Conservation (phyloP, 208 protist species). For the Acanthamoeba lenticulata region DNA sequence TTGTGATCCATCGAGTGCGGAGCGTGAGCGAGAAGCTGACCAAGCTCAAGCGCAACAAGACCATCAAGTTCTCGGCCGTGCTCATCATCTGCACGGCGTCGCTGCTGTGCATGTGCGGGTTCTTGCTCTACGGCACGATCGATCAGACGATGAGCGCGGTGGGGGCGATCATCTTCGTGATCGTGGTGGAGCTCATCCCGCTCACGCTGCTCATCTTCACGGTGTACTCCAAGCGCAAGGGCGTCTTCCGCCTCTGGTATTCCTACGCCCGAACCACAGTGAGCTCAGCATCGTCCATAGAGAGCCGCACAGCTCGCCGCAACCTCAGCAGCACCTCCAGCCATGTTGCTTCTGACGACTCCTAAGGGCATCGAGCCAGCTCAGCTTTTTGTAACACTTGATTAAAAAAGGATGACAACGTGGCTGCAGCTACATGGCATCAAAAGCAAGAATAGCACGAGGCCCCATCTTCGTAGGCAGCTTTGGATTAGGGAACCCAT, state of each 20-base stretch:
- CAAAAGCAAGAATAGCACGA: too few relatives aligned
- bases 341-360: too few relatives aligned
- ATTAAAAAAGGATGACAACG: too few relatives aligned
- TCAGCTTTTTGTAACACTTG: too few relatives aligned
- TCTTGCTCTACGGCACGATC: slow-evolving; percentile 52
- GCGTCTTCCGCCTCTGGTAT: slow-evolving; percentile 9
- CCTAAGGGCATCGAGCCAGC: too few relatives aligned
- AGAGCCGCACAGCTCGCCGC: too few relatives aligned
- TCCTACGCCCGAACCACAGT: too few relatives aligned
- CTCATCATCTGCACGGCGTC: not conserved
- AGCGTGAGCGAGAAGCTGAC: not conserved
- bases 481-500: too few relatives aligned
- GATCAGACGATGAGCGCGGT: slow-evolving; percentile 26
- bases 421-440: too few relatives aligned
- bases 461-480: too few relatives aligned
- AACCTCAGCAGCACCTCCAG: too few relatives aligned
- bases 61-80: slow-evolving; percentile 40
- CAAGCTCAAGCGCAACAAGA: slow-evolving; percentile 33
- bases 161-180: slow-evolving; percentile 48
- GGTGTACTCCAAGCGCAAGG: slow-evolving; percentile 29
- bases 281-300: too few relatives aligned
- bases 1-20: not conserved
- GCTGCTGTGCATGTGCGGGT: slow-evolving; percentile 34
- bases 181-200: not conserved
- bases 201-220: slow-evolving; percentile 49